Evolutionary conservation across 441 rosid species (phyloP).

Genomic region (Omphalea diandra): DNA sequence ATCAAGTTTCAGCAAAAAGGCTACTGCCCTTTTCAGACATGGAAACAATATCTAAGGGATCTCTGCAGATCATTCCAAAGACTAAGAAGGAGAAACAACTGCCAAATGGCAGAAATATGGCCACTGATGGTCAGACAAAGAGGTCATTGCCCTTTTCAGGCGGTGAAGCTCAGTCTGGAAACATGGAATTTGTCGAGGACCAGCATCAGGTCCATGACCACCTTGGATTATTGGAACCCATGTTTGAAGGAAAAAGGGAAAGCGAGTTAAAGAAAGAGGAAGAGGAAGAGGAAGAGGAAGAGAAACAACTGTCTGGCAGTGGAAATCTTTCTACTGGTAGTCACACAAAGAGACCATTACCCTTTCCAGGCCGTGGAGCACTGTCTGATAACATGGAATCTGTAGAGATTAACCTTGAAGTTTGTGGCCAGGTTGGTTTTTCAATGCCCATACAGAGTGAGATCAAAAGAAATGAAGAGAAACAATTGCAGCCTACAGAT

Average conservation of each 20-base stretch:
- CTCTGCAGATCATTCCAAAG: constrained; percentile 20
- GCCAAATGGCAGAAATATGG: constrained; percentile 13
- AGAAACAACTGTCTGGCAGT: constrained; percentile 10
- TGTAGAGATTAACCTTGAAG: constrained; percentile 19
- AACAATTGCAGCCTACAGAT: constrained; percentile 20
- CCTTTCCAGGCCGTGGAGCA: constrained; percentile 30
- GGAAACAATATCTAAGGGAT: constrained; percentile 25
- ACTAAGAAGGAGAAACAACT: constrained; percentile 22
- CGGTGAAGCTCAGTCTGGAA: constrained; percentile 22
- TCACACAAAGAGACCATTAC: constrained; percentile 34
- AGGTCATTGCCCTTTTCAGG: constrained; percentile 40
- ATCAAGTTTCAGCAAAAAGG: constrained; percentile 62
- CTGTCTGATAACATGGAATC: constrained; percentile 19
- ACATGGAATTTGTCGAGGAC: constrained; percentile 22
- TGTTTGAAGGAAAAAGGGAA: constrained; percentile 15
- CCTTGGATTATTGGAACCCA: constrained; percentile 22
- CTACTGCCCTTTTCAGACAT: constrained; percentile 54
- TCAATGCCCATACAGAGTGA: constrained; percentile 11
- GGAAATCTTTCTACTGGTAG: constrained; percentile 11
- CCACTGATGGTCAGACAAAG: constrained; percentile 24
- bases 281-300: too few species aligned
- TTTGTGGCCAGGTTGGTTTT: constrained; percentile 20
- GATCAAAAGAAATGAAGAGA: constrained; percentile 25
- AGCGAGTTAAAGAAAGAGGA: constrained; percentile 21
- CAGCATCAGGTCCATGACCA: constrained; percentile 22